Evolutionary conservation across 768 basidiomycete genomes (phyloP).

Genomic region (Psilocybe cyanescens): DNA sequence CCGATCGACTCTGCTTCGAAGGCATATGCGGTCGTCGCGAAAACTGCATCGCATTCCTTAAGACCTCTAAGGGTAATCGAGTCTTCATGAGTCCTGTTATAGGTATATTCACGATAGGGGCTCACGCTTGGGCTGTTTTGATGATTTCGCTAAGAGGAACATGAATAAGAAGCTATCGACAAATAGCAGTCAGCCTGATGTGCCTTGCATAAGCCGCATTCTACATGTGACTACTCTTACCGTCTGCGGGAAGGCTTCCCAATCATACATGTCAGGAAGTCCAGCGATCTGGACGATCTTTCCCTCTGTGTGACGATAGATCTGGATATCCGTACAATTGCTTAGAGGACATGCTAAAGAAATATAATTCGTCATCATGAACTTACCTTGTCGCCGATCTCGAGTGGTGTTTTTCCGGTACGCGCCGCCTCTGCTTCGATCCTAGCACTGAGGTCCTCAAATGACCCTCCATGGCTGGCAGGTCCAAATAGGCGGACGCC

Average conservation of each 20-base stretch:
- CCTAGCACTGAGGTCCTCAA: background rate
- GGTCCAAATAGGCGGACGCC: background rate
- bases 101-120: background rate
- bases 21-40: slow-evolving; percentile 2
- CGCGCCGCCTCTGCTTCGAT: background rate
- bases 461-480: background rate
- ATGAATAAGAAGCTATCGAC: background rate
- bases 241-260: slow-evolving; percentile 18
- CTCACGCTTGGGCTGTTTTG: slow-evolving; percentile 4
- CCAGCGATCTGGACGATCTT: slow-evolving; percentile 2
- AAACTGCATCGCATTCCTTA: slow-evolving; percentile 10
- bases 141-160: background rate
- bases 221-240: slow-evolving; percentile 3
- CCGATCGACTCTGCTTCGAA: slow-evolving; percentile 6
- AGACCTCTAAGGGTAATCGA: slow-evolving; percentile 1
- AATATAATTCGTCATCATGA: background rate
- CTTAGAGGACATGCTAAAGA: background rate
- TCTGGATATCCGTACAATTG: background rate
- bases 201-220: too few species aligned
- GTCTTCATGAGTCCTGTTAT: background rate
- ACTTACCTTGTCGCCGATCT: background rate
- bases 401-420: background rate
- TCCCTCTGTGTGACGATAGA: background rate
- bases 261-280: slow-evolving; percentile 17
- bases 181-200: background rate